A percentile compares a stretch with the other conserved stretches of the same genome.
These are phyloP conservation scores for Sodiomyces alkalinus DNA, from an alignment of 2,329 filamentous ascomycete species.

Conservation along the genomic window DNA sequence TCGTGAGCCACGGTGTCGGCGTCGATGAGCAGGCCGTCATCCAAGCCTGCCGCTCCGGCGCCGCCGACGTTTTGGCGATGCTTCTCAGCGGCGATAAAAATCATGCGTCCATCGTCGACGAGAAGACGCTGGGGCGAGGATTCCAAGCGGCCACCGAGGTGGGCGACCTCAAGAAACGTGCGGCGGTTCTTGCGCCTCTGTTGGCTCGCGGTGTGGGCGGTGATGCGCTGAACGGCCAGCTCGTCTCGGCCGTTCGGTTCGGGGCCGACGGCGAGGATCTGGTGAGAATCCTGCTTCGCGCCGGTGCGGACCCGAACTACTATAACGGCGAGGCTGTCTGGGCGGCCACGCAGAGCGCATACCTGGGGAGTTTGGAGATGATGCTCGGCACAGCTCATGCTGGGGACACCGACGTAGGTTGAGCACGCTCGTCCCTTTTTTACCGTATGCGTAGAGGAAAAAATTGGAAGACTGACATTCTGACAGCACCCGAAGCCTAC, in stretches of 20 bases:
- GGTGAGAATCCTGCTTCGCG: constrained; percentile 31
- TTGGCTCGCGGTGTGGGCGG: constrained; percentile 33
- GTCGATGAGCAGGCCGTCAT: constrained; percentile 38
- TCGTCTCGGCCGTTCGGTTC: constrained; percentile 35
- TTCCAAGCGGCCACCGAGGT: constrained; percentile 42
- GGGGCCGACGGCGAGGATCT: constrained; percentile 32
- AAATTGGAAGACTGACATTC: constrained; percentile 2
- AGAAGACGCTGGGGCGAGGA: constrained; percentile 28
- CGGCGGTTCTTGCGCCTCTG: constrained; percentile 33
- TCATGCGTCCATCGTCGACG: no score
- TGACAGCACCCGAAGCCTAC: constrained; percentile 27
- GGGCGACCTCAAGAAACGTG: constrained; percentile 30
- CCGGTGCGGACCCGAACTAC: constrained; percentile 40
- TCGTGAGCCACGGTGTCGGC: constrained; percentile 36
- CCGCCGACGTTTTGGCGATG: constrained; percentile 32
- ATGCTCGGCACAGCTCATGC: constrained; percentile 31
- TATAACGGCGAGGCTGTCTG: constrained; percentile 39
- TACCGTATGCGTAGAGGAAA: background rate
- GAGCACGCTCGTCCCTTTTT: no score
- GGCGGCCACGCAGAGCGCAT: constrained; percentile 35
- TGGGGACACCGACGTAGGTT: constrained; percentile 23
- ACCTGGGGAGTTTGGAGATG: constrained; percentile 31
- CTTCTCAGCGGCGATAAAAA: constrained; percentile 29
- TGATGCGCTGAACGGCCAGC: constrained; percentile 34
- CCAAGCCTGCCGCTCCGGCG: constrained; percentile 36